phyloP scores from a whole-genome alignment of 768 basidiomycete species.

The Boletales sp. region DNA sequence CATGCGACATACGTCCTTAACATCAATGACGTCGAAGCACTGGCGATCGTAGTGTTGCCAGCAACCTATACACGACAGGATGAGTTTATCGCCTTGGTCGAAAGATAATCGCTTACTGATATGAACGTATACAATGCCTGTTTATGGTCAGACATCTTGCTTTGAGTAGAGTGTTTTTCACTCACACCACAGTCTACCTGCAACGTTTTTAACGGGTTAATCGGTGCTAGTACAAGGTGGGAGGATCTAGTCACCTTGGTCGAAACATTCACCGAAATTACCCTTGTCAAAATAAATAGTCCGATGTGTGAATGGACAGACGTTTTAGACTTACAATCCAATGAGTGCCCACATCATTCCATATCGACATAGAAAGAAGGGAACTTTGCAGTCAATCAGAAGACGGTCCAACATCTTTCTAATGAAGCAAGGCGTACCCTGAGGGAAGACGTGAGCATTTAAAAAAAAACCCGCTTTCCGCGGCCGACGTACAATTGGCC shows the following conservation, averaged over 20 bases:
- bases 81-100: not conserved
- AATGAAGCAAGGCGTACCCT: conserved; percentile 14
- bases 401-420: not conserved
- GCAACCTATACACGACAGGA: conserved; percentile 15
- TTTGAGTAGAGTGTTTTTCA: conserved; percentile 2
- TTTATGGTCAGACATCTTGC: conserved; percentile 2
- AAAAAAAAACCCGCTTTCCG: not conserved
- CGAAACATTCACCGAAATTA: conserved; percentile 53
- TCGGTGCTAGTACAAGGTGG: not conserved
- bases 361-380: conserved; percentile 70
- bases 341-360: conserved; percentile 65
- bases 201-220: not conserved
- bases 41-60: conserved; percentile 26
- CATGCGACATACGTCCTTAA: conserved; percentile 50
- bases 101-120: conserved; percentile 40
- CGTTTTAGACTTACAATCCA: conserved; percentile 45
- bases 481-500: conserved; percentile 58
- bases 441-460: conserved; percentile 4
- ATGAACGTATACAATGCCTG: conserved; percentile 68
- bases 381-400: conserved; percentile 35
- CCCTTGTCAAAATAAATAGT: conserved; percentile 32
- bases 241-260: conserved; percentile 19
- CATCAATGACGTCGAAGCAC: conserved; percentile 55
- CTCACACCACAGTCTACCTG: conserved; percentile 60
- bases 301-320: not conserved